These are phyloP conservation scores for Pichia sporocuriosa DNA, from an alignment of 805 yeast genomes.

Conservation along the genomic window DNA sequence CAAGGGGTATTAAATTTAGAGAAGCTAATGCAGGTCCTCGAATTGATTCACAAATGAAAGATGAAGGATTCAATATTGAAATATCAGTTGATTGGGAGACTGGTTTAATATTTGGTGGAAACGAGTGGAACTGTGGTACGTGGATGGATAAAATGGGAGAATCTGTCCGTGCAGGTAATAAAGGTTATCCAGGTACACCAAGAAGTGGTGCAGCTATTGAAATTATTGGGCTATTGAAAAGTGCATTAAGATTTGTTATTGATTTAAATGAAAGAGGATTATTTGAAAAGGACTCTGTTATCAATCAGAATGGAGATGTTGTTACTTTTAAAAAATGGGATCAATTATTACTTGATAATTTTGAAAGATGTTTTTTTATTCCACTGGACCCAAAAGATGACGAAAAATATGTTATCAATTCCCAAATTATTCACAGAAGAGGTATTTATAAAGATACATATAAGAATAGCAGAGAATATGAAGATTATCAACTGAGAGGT, in stretches of 20 bases:
- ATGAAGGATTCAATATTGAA: conserved; percentile 84
- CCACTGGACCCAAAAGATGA: conserved; percentile 66
- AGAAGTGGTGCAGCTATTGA: conserved; percentile 96
- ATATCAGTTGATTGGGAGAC: conserved; percentile 80
- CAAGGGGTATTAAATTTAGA: conserved; percentile 76
- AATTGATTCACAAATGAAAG: conserved; percentile 86
- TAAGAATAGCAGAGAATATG: conserved; percentile 76
- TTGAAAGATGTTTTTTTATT: conserved; percentile 72
- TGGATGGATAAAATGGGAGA: conserved; percentile 99
- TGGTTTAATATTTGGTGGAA: conserved; percentile 87
- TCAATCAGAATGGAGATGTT: conserved; percentile 47
- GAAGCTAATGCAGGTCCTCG: conserved; percentile 93
- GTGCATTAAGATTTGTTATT: conserved; percentile 74
- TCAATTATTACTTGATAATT: conserved; percentile 54
- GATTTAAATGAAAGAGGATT: conserved; percentile 45
- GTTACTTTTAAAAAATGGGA: conserved; percentile 71
- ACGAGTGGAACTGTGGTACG: conserved; percentile 90
- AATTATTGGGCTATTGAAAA: conserved; percentile 81
- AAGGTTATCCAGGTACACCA: conserved; percentile 96
- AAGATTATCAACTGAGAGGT: conserved; percentile 89
- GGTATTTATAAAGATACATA: conserved; percentile 91
- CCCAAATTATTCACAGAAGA: conserved; percentile 69
- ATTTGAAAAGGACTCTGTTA: conserved; percentile 54
- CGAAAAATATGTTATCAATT: conserved; percentile 50
- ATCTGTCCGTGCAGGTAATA: conserved; percentile 70